Base-by-base conservation (phyloP, 2,329 filamentous ascomycete genomes). In the Stachybotrys echinatus region DNA sequence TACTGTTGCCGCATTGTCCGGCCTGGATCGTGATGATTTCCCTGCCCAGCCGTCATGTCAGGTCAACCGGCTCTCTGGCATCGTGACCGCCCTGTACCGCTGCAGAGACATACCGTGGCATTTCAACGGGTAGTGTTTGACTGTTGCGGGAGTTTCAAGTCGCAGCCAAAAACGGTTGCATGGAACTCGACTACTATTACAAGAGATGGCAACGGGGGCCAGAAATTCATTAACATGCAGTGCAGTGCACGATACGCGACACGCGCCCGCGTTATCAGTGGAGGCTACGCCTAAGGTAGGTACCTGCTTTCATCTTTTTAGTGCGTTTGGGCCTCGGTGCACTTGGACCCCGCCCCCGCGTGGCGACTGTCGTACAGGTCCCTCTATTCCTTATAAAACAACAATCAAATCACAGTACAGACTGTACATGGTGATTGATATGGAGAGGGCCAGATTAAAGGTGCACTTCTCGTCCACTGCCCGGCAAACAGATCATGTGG, bases 21-120 rank as follows among this genome's bases (percentile, higher is more conserved):
- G 95, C 92, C 75, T 99, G 94, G 63, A 99, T 88, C 55, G 95
- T 99, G 72, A 99, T 99, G 64, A 99, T 99, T 82, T 99, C 94
- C 73, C 94, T 96, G 61, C 2, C 23, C 21, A n/a, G 21, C 42
- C 43, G 18, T 27, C 50, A 38, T 14, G 10, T 2, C 27, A 34
- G 27, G 27, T 34, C 27, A 34, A 14, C 27, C 27, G 10, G 27
- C 14, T 14, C 27, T 14, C 3, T 14, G 27, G 10, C 27, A 8
- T 34, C 27, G 27, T 34, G 5, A 34, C 3, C n/a, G n/a, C n/a
- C n/a, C 10, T 34, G 27, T 14, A 34, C 14, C 27, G 10, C 27
- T 8, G 10, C 10, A 12, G 18, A 17, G 12, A 2, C 54, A 4
- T 55, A 63, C 61, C 62, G 55, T 49, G 62, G 61, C 62, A 64